Evolutionary conservation across 495 filamentous ascomycete species (phyloP).

Genomic region (Trichoderma reesei): DNA sequence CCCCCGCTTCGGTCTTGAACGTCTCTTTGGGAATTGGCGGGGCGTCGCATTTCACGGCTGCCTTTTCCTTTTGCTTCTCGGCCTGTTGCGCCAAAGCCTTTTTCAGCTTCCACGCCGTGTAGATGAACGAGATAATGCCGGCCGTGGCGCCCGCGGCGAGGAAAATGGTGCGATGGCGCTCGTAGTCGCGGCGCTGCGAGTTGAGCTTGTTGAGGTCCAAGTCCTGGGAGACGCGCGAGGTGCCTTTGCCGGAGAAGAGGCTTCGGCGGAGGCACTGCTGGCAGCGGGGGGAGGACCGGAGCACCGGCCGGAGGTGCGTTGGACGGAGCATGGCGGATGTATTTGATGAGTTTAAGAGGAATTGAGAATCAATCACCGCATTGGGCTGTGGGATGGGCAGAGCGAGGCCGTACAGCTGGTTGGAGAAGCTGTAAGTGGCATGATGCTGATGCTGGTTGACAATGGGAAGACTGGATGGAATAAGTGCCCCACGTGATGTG

Average conservation of each 20-base stretch:
- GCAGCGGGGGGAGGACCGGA: constrained; percentile 13
- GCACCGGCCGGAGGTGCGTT: constrained; percentile 16
- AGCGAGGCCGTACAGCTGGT: background rate
- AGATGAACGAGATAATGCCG: constrained; percentile 39
- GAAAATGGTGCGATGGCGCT: constrained; percentile 36
- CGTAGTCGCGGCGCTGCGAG: constrained; percentile 29
- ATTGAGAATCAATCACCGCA: background rate
- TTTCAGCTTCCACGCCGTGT: constrained; percentile 33
- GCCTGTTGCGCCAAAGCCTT: constrained; percentile 17
- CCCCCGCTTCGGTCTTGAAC: constrained; percentile 28
- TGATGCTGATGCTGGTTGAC: background rate
- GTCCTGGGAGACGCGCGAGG: constrained; percentile 28
- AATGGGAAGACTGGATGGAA: background rate
- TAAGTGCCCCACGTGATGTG: constrained; percentile 7
- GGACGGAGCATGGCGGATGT: constrained; percentile 21
- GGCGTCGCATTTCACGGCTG: constrained; percentile 35
- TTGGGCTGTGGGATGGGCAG: no score
- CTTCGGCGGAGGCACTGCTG: constrained; percentile 21
- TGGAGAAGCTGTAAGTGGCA: background rate
- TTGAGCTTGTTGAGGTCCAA: constrained; percentile 38
- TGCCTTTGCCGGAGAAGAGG: constrained; percentile 22
- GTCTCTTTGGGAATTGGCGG: constrained; percentile 32
- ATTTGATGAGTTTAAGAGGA: background rate
- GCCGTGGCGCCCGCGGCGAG: constrained; percentile 37
- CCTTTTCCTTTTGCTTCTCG: constrained; percentile 13